These are phyloP conservation scores for Leptomonas pyrrhocoris DNA, from an alignment of 208 protist species.

Conservation along the genomic window DNA sequence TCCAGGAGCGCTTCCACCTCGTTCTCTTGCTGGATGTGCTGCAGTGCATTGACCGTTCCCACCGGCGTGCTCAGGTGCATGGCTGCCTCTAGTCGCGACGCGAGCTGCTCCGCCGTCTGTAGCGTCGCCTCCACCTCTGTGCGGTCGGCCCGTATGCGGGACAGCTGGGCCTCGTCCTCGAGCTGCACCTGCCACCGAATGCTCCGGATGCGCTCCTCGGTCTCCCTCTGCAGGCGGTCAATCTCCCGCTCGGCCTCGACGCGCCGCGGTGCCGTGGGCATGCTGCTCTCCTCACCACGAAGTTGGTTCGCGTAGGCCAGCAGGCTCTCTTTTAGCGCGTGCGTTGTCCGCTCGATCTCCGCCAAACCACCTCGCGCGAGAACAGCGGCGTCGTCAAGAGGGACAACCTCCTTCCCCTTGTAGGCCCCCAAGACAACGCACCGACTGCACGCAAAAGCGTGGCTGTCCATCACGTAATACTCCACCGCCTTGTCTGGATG, in stretches of 20 bases:
- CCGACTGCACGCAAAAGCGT: slow-evolving; percentile 72
- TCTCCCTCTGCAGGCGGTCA: slow-evolving; percentile 61
- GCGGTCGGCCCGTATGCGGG: slow-evolving; percentile 43
- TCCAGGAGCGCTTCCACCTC: slow-evolving; percentile 53
- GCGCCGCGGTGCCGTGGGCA: slow-evolving; percentile 52
- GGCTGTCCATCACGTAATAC: slow-evolving; percentile 67
- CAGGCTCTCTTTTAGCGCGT: slow-evolving; percentile 51
- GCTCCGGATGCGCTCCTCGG: slow-evolving; percentile 51
- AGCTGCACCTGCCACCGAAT: slow-evolving; percentile 47
- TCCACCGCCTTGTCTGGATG: slow-evolving; percentile 68
- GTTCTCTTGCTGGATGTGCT: slow-evolving; percentile 55
- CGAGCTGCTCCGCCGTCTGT: slow-evolving; percentile 35
- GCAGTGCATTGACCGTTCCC: slow-evolving; percentile 50
- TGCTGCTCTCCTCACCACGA: slow-evolving; percentile 38
- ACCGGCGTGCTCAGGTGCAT: slow-evolving; percentile 33
- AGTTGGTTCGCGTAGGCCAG: slow-evolving; percentile 47
- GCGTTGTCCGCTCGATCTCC: slow-evolving; percentile 45
- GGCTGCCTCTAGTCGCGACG: slow-evolving; percentile 32
- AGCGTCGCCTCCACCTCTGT: slow-evolving; percentile 37
- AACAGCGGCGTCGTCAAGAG: slow-evolving; percentile 65
- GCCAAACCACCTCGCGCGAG: slow-evolving; percentile 54
- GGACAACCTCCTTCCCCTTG: slow-evolving; percentile 50
- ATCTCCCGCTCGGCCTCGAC: slow-evolving; percentile 54
- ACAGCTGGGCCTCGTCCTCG: slow-evolving; percentile 47
- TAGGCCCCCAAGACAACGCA: slow-evolving; percentile 73